Conservation (phyloP, 441 rosid species). For the Gossypium gossypioides region DNA sequence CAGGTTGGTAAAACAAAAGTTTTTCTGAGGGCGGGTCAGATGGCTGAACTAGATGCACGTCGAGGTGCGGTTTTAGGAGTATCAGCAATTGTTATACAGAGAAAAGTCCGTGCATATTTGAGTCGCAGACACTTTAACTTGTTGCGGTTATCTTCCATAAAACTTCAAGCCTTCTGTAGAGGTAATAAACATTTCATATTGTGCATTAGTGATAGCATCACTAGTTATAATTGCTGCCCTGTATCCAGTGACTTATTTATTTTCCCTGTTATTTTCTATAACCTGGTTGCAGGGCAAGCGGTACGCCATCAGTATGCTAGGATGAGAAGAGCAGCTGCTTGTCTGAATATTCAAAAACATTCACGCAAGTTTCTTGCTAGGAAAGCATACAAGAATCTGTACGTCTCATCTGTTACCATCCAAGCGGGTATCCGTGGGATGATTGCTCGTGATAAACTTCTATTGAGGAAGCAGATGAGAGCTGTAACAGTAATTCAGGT, state of each 20-base stretch:
- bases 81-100: slow-evolving; percentile 67
- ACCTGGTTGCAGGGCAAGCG: slow-evolving; percentile 48
- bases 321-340: slow-evolving; percentile 64
- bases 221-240: not conserved
- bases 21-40: slow-evolving; percentile 94
- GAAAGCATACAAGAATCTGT: slow-evolving; percentile 39
- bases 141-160: slow-evolving; percentile 48
- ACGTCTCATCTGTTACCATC: slow-evolving; percentile 46
- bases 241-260: not conserved
- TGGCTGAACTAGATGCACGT: slow-evolving; percentile 89
- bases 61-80: slow-evolving; percentile 64
- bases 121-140: slow-evolving; percentile 40
- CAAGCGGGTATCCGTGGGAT: slow-evolving; percentile 66
- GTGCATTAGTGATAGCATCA: slow-evolving; percentile 12
- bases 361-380: slow-evolving; percentile 45
- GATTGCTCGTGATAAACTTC: slow-evolving; percentile 58
- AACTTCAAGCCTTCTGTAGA: slow-evolving; percentile 65
- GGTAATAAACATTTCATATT: slow-evolving; percentile 39
- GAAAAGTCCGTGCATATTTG: slow-evolving; percentile 48
- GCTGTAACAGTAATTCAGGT: slow-evolving; percentile 77
- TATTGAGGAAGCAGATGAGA: slow-evolving; percentile 36
- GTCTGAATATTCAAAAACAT: slow-evolving; percentile 65
- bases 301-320: slow-evolving; percentile 44
- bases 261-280: slow-evolving; percentile 13
- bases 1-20: slow-evolving; percentile 91